phyloP scores from a whole-genome alignment of 345 rosid genomes.

The Salix koriyanagi region DNA sequence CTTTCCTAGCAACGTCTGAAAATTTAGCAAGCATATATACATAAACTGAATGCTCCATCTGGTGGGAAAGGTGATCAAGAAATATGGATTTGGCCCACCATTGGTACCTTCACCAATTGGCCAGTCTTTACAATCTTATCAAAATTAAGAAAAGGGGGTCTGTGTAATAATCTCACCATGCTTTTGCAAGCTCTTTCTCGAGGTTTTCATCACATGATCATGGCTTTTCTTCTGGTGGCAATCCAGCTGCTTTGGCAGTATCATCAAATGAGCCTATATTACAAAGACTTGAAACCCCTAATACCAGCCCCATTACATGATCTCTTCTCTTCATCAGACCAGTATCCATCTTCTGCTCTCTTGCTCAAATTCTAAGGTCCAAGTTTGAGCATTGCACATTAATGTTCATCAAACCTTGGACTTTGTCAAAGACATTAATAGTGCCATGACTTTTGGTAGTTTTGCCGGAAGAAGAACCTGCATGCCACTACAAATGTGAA shows the following conservation, averaged over 20 bases:
- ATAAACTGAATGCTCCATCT: neutral
- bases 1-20: neutral
- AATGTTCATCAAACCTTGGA: slow-evolving; percentile 17
- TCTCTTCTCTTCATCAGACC: slow-evolving; percentile 48
- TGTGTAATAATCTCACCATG: slow-evolving; percentile 77
- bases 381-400: slow-evolving; percentile 26
- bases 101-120: slow-evolving; percentile 55
- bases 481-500: slow-evolving; percentile 10
- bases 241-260: slow-evolving; percentile 56
- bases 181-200: slow-evolving; percentile 97
- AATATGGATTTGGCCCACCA: slow-evolving; percentile 30
- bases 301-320: slow-evolving; percentile 41
- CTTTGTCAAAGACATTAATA: slow-evolving; percentile 9
- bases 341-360: slow-evolving; percentile 12
- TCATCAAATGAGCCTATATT: slow-evolving; percentile 24
- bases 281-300: slow-evolving; percentile 45
- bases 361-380: slow-evolving; percentile 20
- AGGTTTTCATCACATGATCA: slow-evolving; percentile 67
- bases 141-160: slow-evolving; percentile 15
- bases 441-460: slow-evolving; percentile 18
- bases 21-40: neutral
- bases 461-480: slow-evolving; percentile 40
- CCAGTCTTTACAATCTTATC: neutral
- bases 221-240: slow-evolving; percentile 86
- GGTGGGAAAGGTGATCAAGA: neutral